phyloP scores from a whole-genome alignment of 148 eudicot species.

The Dianthus caryophyllus region DNA sequence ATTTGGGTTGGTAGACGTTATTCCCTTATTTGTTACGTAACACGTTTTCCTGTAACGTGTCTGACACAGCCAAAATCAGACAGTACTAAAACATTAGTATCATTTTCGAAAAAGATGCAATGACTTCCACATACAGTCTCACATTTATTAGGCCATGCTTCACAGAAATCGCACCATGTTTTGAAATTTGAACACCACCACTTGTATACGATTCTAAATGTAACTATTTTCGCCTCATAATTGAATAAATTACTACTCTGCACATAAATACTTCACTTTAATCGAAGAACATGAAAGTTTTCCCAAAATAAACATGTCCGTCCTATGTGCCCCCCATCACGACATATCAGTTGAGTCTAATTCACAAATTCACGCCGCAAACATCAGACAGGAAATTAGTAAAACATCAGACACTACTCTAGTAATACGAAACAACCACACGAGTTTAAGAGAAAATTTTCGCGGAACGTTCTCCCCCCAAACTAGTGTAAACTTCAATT shows the following conservation, averaged over 20 bases:
- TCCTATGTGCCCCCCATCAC: too few species aligned
- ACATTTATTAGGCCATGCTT: slow-evolving; percentile 16
- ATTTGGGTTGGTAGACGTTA: not conserved
- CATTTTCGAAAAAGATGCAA: slow-evolving; percentile 11
- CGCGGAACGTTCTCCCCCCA: slow-evolving; percentile 14
- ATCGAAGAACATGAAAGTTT: not conserved
- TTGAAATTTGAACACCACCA: slow-evolving; percentile 19
- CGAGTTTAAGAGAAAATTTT: slow-evolving; percentile 9
- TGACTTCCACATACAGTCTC: slow-evolving; percentile 11
- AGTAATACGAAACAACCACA: not conserved
- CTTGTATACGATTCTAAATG: slow-evolving; percentile 10
- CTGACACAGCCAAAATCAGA: slow-evolving; percentile 2
- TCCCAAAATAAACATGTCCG: not conserved
- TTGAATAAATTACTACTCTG: not conserved
- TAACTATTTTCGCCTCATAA: too few species aligned
- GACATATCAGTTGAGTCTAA: too few species aligned
- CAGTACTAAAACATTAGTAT: not conserved
- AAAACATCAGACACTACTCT: slow-evolving; percentile 9
- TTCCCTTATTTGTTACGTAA: slow-evolving; percentile 2
- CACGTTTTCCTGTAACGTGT: slow-evolving; percentile 11
- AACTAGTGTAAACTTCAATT: slow-evolving; percentile 27
- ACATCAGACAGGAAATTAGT: too few species aligned
- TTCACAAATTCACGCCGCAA: not conserved
- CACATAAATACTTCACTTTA: not conserved
- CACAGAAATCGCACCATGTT: slow-evolving; percentile 1